These are phyloP conservation scores for Podospora pseudocomata DNA, from an alignment of 495 filamentous ascomycete species.

Conservation along the genomic window DNA sequence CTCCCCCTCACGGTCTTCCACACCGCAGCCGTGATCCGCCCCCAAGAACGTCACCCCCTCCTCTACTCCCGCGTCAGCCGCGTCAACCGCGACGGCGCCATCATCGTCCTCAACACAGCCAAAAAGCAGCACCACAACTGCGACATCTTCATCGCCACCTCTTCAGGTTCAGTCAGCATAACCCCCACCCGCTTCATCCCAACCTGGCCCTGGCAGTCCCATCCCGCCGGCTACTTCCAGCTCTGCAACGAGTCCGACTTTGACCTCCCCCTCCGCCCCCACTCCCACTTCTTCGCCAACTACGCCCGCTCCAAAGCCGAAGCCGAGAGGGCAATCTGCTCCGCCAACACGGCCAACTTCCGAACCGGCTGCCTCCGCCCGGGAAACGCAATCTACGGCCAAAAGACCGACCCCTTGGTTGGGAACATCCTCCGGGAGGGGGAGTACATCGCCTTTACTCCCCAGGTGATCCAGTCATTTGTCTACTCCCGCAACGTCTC, in stretches of 20 bases:
- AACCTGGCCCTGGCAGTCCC: slow-evolving; percentile 44
- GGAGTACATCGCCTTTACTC: slow-evolving; percentile 40
- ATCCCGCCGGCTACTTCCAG: slow-evolving; percentile 42
- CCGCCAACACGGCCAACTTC: slow-evolving; percentile 46
- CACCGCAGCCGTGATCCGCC: slow-evolving; percentile 52
- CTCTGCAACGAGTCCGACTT: slow-evolving; percentile 46
- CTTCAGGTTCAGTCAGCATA: slow-evolving; percentile 51
- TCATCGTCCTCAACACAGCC: slow-evolving; percentile 53
- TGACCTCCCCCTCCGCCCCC: slow-evolving; percentile 41
- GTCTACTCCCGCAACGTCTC: slow-evolving; percentile 55
- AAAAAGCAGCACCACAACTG: slow-evolving; percentile 39
- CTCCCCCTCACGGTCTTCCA: slow-evolving; percentile 57
- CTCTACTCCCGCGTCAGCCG: slow-evolving; percentile 45
- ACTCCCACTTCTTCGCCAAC: slow-evolving; percentile 53
- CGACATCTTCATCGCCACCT: slow-evolving; percentile 57
- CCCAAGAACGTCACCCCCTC: slow-evolving; percentile 45
- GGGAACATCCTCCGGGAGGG: slow-evolving; percentile 25
- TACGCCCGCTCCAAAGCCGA: slow-evolving; percentile 52
- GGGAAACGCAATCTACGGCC: slow-evolving; percentile 56
- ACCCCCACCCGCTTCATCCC: slow-evolving; percentile 44
- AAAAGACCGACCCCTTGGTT: slow-evolving; percentile 44
- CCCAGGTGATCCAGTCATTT: slow-evolving; percentile 52
- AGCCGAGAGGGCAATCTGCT: slow-evolving; percentile 50
- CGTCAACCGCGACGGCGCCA: slow-evolving; percentile 59
- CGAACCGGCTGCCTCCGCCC: slow-evolving; percentile 57